Evolutionary conservation across 2,329 filamentous ascomycete genomes (phyloP).

Genomic region (Ascomycota sp.): DNA sequence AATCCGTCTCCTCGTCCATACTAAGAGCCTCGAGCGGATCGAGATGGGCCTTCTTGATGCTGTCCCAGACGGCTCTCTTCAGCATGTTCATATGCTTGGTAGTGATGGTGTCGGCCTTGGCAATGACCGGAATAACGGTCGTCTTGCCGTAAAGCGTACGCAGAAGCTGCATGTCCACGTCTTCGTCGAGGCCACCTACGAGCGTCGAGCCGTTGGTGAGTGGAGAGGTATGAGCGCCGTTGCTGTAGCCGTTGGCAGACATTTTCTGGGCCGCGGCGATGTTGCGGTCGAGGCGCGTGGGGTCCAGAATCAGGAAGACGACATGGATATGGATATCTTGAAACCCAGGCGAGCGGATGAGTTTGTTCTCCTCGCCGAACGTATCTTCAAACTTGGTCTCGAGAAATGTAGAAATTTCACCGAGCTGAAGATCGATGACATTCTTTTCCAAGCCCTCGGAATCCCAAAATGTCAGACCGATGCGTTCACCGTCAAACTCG

Average conservation of each 20-base stretch:
- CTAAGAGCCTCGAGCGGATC: constrained; percentile 78
- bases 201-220: constrained; percentile 20
- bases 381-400: constrained; percentile 98
- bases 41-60: constrained; percentile 64
- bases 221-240: no score
- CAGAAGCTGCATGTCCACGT: constrained; percentile 77
- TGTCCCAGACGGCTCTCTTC: constrained; percentile 79
- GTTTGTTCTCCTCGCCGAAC: constrained; percentile 93
- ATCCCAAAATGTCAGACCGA: constrained; percentile 91
- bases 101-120: constrained; percentile 95
- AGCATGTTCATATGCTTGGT: constrained; percentile 80
- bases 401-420: constrained; percentile 77
- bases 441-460: constrained; percentile 90
- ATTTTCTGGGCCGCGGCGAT: constrained; percentile 43
- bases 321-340: constrained; percentile 96
- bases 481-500: constrained; percentile 76
- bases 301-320: constrained; percentile 81
- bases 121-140: constrained; percentile 83
- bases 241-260: constrained; percentile 28
- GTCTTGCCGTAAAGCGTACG: constrained; percentile 81
- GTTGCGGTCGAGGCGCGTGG: constrained; percentile 65
- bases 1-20: constrained; percentile 53
- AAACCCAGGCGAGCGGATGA: constrained; percentile 75
- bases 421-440: constrained; percentile 80
- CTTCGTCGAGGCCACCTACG: constrained; percentile 60